Base-by-base conservation (phyloP, 2,329 filamentous ascomycete species). In the Tolypocladium sp. region DNA sequence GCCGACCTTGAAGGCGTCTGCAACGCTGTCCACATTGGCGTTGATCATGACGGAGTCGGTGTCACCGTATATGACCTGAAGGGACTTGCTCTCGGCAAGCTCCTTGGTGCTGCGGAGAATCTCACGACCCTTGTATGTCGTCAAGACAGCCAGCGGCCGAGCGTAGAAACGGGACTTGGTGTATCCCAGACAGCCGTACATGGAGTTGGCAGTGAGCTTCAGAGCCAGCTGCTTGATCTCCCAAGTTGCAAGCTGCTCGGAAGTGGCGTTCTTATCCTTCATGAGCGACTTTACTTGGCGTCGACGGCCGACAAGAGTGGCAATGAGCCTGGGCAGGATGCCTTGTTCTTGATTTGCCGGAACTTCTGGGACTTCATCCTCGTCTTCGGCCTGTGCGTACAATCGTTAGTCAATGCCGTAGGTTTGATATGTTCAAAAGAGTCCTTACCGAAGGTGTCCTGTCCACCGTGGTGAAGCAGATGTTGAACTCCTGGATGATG, bases 41-140 rank as follows among this genome's bases (percentile, higher is more conserved):
- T 99, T 99, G 79, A 99, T 97, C 94, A 99, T 99, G 76, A 99
- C 94, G 10, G 94, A 99, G 75, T 99, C 94, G 15, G 94, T 99
- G 75, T 99, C 94, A 77, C 94, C 94, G 68, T 99, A 99, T 63
- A 99, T 97, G 72, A 99, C 94, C 69, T 94, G 90, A 37, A 99
- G 82, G 61, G 92, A 88, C 66, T 90, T 92, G 68, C 86, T 90
- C 75, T 99, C 94, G 12, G 94, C 94, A 62, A 99, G 83, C 58
- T 96, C 92, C 74, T 97, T 99, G 59, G 94, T 99, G 71, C 91
- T 95, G 63, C 90, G 86, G 60, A 99, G 80, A 83, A 99, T 97
- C 77, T 99, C 94, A 78, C 94, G 91, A 60, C 94, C 94, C 74
- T 99, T 97, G 78, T 87, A 96, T 0, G 94, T 99, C 3, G 92